phyloP scores from a whole-genome alignment of 495 filamentous ascomycete species.

The Amorphotheca resinae region DNA sequence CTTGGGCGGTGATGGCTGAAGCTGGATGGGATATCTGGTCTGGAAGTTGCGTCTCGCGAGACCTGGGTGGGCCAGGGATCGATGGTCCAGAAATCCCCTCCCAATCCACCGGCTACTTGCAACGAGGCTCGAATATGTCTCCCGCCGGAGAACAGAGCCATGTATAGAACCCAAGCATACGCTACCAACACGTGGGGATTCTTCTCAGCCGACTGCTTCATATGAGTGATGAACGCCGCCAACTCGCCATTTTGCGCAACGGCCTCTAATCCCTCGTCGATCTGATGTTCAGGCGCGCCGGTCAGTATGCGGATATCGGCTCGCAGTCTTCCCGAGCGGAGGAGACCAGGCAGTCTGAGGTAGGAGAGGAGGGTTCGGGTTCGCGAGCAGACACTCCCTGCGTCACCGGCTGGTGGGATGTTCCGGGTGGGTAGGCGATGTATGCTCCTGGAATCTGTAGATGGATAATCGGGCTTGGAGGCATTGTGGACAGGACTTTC shows the following conservation, averaged over 20 bases:
- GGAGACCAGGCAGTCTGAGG: conserved; percentile 9
- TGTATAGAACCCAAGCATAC: conserved; percentile 48
- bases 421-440: neutral
- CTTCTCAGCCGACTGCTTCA: conserved; percentile 16
- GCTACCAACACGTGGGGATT: conserved; percentile 42
- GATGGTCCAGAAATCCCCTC: conserved; percentile 30
- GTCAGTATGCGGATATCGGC: conserved; percentile 15
- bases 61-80: conserved; percentile 11
- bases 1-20: neutral
- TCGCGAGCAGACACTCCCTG: conserved; percentile 4
- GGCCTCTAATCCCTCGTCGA: conserved; percentile 10
- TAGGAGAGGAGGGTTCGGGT: conserved; percentile 9
- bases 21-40: neutral
- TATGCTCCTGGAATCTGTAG: neutral
- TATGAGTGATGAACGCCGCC: conserved; percentile 23
- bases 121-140: conserved; percentile 37
- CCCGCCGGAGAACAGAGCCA: conserved; percentile 47
- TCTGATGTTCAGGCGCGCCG: conserved; percentile 3
- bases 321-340: conserved; percentile 12
- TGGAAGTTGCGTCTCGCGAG: neutral
- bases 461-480: neutral
- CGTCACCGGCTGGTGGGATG: neutral
- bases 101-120: conserved; percentile 26
- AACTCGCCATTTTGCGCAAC: conserved; percentile 8
- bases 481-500: conserved; percentile 3